phyloP scores from a whole-genome alignment of 2,329 filamentous ascomycete genomes.

The Alternaria solani region DNA sequence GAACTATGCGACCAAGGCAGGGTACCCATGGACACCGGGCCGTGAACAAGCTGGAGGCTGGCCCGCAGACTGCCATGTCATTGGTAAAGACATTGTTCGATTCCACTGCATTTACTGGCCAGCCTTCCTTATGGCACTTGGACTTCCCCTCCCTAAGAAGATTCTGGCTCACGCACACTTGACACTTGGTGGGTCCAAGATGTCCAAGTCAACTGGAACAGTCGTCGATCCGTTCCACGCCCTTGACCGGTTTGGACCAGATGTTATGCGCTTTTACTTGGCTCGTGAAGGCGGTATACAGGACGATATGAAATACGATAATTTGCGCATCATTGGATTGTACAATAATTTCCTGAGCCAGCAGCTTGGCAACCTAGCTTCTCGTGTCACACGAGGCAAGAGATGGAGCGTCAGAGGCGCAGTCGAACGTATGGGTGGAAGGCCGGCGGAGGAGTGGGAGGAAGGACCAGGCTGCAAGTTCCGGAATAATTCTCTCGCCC shows the following conservation, averaged over 20 bases:
- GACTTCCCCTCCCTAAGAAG: slow-evolving; percentile 77
- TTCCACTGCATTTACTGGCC: slow-evolving; percentile 99
- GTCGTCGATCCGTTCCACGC: slow-evolving; percentile 95
- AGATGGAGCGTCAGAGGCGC: slow-evolving; percentile 72
- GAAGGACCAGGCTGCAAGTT: slow-evolving; percentile 40
- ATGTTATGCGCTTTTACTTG: slow-evolving; percentile 89
- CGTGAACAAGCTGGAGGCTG: slow-evolving; percentile 72
- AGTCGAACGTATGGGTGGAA: slow-evolving; percentile 54
- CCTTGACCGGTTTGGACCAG: slow-evolving; percentile 85
- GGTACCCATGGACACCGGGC: slow-evolving; percentile 81
- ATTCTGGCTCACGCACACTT: slow-evolving; percentile 93
- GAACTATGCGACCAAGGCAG: slow-evolving; percentile 89
- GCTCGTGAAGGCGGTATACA: slow-evolving; percentile 78
- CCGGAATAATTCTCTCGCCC: slow-evolving; percentile 51
- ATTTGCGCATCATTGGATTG: slow-evolving; percentile 73
- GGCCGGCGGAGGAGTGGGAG: slow-evolving; percentile 37
- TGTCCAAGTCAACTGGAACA: slow-evolving; percentile 95
- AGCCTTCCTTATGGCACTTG: slow-evolving; percentile 88
- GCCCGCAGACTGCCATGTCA: slow-evolving; percentile 90
- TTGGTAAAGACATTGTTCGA: slow-evolving; percentile 93
- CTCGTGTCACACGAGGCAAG: slow-evolving; percentile 72
- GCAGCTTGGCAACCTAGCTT: slow-evolving; percentile 81
- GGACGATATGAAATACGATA: slow-evolving; percentile 86
- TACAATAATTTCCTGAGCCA: slow-evolving; percentile 83
- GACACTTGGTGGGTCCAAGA: slow-evolving; percentile 90